Percentiles rank a stretch among this genome's conserved stretches.
Conservation (phyloP, 2,329 filamentous ascomycete genomes). For the Alternaria sp. region DNA sequence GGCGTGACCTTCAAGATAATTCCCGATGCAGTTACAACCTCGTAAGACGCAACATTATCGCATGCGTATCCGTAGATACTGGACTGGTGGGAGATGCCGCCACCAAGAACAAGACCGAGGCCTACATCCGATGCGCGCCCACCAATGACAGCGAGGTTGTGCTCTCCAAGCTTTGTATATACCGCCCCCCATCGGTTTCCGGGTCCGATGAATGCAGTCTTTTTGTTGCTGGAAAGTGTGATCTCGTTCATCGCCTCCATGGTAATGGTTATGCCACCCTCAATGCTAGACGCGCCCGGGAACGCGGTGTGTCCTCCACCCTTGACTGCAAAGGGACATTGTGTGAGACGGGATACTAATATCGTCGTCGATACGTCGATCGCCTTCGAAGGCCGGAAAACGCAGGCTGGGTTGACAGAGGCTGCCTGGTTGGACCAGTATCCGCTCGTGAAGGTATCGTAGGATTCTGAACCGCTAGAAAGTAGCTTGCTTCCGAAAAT, state of each 20-base stretch:
- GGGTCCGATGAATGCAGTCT: conserved; percentile 28
- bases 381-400: conserved; percentile 23
- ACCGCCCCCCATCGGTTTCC: conserved; percentile 40
- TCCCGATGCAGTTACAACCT: conserved; percentile 37
- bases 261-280: conserved; percentile 51
- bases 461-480: conserved; percentile 7
- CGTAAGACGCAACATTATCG: conserved; percentile 11
- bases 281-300: conserved; percentile 48
- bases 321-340: conserved; percentile 49
- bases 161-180: conserved; percentile 29
- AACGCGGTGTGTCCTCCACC: conserved; percentile 51
- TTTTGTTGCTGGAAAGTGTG: conserved; percentile 22
- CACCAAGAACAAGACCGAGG: conserved; percentile 17
- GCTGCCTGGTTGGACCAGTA: conserved; percentile 28
- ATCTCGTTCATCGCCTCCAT: conserved; percentile 37
- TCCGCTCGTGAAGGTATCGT: conserved; percentile 12
- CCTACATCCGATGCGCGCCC: conserved; percentile 32
- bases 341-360: conserved; percentile 6
- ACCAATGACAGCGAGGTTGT: conserved; percentile 31
- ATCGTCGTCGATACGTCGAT: conserved; percentile 18
- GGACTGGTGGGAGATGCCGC: conserved; percentile 17
- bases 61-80: conserved; percentile 43
- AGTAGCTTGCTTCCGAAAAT: conserved; percentile 16
- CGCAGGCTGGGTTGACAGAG: conserved; percentile 21
- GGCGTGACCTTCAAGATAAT: conserved; percentile 28